These are phyloP conservation scores for Musa balbisiana DNA, from an alignment of 202 grass and related monocot species.

Conservation along the genomic window DNA sequence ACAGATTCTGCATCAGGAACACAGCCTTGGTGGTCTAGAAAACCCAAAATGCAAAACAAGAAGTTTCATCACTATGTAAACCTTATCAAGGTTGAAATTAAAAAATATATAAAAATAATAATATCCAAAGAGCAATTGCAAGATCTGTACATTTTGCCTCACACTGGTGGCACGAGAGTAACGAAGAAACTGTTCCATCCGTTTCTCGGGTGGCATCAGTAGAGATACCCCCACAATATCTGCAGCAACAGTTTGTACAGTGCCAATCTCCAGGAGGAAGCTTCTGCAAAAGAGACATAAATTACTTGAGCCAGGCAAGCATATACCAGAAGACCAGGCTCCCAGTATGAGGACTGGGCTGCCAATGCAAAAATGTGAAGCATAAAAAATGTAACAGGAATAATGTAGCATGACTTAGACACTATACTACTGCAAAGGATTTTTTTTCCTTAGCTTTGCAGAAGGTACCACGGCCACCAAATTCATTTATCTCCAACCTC, in stretches of 20 bases:
- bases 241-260: conserved; percentile 80
- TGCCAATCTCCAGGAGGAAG: conserved; percentile 87
- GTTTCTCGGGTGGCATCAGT: conserved; percentile 27
- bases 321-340: neutral
- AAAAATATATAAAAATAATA: neutral
- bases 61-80: neutral
- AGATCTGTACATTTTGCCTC: conserved; percentile 56
- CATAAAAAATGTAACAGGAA: neutral
- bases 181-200: conserved; percentile 36
- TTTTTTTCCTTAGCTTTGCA: too few species aligned
- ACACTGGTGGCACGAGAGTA: conserved; percentile 69
- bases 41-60: neutral
- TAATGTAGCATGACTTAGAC: neutral
- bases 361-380: neutral
- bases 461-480: neutral
- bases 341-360: neutral
- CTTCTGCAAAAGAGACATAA: conserved; percentile 43
- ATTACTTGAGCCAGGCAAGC: neutral
- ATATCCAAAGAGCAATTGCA: conserved; percentile 18
- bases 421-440: neutral
- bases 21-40: conserved; percentile 57
- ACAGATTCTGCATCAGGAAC: conserved; percentile 32
- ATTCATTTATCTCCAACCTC: neutral
- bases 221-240: conserved; percentile 67
- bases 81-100: neutral